Evolutionary conservation across 2,329 filamentous ascomycete species (phyloP), one percentile per base, ranked within the genome.

Genomic region (Fusarium sp.): DNA sequence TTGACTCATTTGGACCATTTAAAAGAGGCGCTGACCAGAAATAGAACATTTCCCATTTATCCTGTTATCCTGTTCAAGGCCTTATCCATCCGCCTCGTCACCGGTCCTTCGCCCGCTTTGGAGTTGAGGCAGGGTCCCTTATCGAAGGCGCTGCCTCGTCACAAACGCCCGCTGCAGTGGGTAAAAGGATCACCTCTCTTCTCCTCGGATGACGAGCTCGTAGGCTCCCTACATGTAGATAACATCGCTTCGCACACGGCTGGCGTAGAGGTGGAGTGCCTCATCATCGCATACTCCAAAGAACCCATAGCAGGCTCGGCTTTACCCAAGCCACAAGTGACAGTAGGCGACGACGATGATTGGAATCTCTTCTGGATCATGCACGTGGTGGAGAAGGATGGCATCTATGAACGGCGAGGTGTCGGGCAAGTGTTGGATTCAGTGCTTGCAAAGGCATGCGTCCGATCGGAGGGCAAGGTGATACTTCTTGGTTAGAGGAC

Each of bases 351-450:
- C 7, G 17, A 24, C 6, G 35, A 55, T 0, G 17, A 40, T 11
- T 65, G 56, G 55, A 40, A 42, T 33, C 14, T 61, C 7, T 68
- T 68, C 14, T 68, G 61, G 62, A 10, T 68, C 16, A 38, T 68
- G 29, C n/a, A 61, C 10, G 46, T 65, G 3, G 33, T 65, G 12
- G 38, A 59, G 14, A 24, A 40, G 22, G 31, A 55, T 14, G 66
- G 44, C 4, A 33, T 65, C 6, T 61, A 63, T 2, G 66, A 68
- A 6, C 66, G 61, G 7, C 56, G 55, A 22, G 66, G 62, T 16
- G 24, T 68, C 33, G 56, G 61, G 0, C 66, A 68, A 29, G 62
- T 65, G 6, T 24, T 57, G 24, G 62, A 56, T 8, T 44, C 31
- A 7, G 66, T 49, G 14, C 56, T 68, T 12, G 22, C 17, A 2